Conservation (phyloP, 202 grass and related monocot genomes). For the Hordeum pubiflorum region DNA sequence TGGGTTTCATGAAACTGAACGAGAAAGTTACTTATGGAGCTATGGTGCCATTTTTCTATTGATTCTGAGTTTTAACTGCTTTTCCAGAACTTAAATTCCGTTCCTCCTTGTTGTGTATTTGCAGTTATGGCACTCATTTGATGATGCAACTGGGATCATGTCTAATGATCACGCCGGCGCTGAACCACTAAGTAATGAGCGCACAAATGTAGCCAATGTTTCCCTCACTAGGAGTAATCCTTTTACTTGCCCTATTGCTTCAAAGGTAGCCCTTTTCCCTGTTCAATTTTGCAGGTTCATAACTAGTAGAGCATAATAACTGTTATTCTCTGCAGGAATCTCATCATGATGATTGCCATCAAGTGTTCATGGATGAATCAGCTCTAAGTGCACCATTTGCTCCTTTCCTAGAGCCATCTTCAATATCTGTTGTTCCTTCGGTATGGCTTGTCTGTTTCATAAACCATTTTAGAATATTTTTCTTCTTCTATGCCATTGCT, state of each 20-base stretch:
- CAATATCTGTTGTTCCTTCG: conserved; percentile 24
- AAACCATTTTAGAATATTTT: neutral
- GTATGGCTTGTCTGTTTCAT: conserved; percentile 21
- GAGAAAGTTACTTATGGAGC: neutral
- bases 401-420: conserved; percentile 27
- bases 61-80: neutral
- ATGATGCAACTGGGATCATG: conserved; percentile 31
- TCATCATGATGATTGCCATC: conserved; percentile 24
- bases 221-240: conserved; percentile 25
- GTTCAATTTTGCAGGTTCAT: neutral
- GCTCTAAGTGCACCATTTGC: conserved; percentile 26
- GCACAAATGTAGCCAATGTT: conserved; percentile 10
- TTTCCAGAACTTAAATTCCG: neutral
- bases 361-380: conserved; percentile 23
- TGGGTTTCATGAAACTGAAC: conserved; percentile 16
- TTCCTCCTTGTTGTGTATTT: conserved; percentile 24
- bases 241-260: conserved; percentile 33
- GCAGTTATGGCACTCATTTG: conserved; percentile 68
- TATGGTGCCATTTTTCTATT: neutral
- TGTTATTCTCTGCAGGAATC: conserved; percentile 35
- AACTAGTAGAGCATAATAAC: neutral
- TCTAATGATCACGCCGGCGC: conserved; percentile 1
- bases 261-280: conserved; percentile 34
- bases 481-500: neutral
- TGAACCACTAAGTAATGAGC: conserved; percentile 20